Conservation (phyloP, 169 alveolate species). For the Plasmodium sp. region DNA sequence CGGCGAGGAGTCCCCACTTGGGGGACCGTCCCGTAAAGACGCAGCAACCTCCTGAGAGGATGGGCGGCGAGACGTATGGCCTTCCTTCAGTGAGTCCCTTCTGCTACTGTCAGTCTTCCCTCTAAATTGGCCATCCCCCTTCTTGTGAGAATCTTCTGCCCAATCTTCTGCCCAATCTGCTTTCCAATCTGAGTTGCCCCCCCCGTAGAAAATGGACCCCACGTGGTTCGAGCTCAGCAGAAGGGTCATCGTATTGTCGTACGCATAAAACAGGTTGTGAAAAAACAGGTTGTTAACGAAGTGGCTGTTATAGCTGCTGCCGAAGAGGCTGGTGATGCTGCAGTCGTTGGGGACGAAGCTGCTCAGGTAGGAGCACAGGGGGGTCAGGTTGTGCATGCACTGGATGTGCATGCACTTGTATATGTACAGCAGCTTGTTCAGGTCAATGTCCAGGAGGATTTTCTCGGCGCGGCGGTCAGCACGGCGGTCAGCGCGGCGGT, state of each 20-base stretch:
- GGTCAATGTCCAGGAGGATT: slow-evolving; percentile 24
- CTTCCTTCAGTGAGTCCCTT: background rate
- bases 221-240: slow-evolving; percentile 20
- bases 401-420: slow-evolving; percentile 72
- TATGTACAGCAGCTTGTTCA: slow-evolving; percentile 55
- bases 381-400: slow-evolving; percentile 68
- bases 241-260: slow-evolving; percentile 29
- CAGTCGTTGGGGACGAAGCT: slow-evolving; percentile 38
- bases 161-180: too few relatives aligned
- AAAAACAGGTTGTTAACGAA: slow-evolving; percentile 55
- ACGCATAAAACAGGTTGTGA: slow-evolving; percentile 46
- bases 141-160: too few relatives aligned
- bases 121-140: background rate
- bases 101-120: too few relatives aligned
- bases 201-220: slow-evolving; percentile 17
- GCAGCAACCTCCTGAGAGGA: background rate
- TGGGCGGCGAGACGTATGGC: background rate
- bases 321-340: slow-evolving; percentile 43
- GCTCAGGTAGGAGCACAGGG: slow-evolving; percentile 25
- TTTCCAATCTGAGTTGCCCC: background rate
- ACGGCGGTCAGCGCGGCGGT: background rate
- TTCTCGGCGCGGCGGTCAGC: background rate
- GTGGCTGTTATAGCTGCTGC: slow-evolving; percentile 22
- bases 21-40: background rate
- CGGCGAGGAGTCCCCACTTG: background rate